Evolutionary conservation across 2,329 filamentous ascomycete species (phyloP), one percentile per base, ranked within the genome.

Genomic region (Aspergillaceae sp.): DNA sequence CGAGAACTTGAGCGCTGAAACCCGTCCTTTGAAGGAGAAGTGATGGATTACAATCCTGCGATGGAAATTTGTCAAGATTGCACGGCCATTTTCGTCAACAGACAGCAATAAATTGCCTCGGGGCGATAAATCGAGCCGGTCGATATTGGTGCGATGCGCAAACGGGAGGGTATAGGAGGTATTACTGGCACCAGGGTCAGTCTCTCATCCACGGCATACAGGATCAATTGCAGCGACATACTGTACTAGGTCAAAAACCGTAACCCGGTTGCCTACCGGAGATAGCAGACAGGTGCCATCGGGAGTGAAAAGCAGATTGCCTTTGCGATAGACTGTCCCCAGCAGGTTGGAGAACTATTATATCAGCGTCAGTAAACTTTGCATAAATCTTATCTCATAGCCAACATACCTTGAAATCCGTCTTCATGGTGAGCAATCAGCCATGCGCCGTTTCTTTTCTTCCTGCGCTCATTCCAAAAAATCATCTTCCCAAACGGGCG

Each of bases 271-370:
- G 64, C 92, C 92, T 44, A 98, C 92, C 5, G 92, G 94, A 40
- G 92, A 98, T 61, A 94, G 87, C 55, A 98, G 79, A 71, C 88
- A 91, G 60, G 87, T 92, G 65, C 94, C 94, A 79, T 98, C 91
- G 51, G 90, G 88, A 60, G 87, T 94, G 75, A 94, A 98, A 65
- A 96, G 79, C 62, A 98, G 80, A 68, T 97, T 98, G 71, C 94
- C 92, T 79, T 90, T 87, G 74, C 89, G 88, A 76, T 97, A 98
- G 65, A 98, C 92, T 57, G 92, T 98, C 65, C 92, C 94, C 62
- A 98, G 80, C 66, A 98, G 80, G 72, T 97, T 98, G 67, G 91
- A 95, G 73, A 98, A 98, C 90, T 96, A 61, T 2, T 38, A 41
- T n/a, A 9, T 9, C 19, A 19, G 19, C 19, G 19, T 19, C 19